Percentiles rank a stretch among this genome's conserved stretches.
Conservation (phyloP, 2,329 filamentous ascomycete species). For the Phyllosticta citriasiana region DNA sequence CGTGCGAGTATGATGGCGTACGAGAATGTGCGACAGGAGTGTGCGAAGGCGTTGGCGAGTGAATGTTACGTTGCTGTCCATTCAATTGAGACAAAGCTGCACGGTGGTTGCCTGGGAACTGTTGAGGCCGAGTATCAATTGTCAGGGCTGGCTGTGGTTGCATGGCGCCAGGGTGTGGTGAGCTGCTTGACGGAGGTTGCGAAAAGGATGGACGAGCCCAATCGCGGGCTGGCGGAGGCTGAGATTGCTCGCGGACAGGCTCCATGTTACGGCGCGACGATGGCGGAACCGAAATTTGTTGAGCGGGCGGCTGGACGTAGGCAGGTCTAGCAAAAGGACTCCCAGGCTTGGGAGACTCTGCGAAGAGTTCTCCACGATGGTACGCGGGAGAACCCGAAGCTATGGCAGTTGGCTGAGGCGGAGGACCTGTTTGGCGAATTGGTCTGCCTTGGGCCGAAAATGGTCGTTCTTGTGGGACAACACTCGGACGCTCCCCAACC, state of each 20-base stretch:
- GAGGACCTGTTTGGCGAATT: constrained; percentile 2
- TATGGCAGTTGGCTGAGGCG: not conserved
- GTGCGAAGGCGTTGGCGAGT: constrained; percentile 6
- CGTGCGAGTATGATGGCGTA: constrained; percentile 6
- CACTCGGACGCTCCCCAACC: not conserved
- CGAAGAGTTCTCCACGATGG: constrained; percentile 1
- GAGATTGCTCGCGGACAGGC: constrained; percentile 3
- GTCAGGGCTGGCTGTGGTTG: not conserved
- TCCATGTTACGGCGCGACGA: not conserved
- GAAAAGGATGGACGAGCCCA: constrained; percentile 3
- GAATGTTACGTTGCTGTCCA: constrained; percentile 3
- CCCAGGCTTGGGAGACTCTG: not conserved
- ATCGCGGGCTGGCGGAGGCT: constrained; percentile 5
- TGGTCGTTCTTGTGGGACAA: constrained; percentile 5
- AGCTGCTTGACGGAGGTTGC: constrained; percentile 4
- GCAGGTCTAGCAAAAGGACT: constrained; percentile 4
- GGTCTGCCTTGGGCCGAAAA: constrained; percentile 6
- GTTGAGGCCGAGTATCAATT: not conserved
- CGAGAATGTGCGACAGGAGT: constrained; percentile 6
- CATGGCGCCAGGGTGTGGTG: constrained; percentile 1
- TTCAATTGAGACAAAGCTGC: constrained; percentile 8
- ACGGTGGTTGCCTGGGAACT: not conserved
- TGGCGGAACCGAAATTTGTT: constrained; percentile 6
- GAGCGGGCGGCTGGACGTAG: not conserved
- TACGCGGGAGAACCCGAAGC: constrained; percentile 4